Evolutionary conservation across 192 early-diverging fungal species (phyloP), one percentile per base, ranked within the genome.

Genomic region (Borealophlyctis nickersoniae): DNA sequence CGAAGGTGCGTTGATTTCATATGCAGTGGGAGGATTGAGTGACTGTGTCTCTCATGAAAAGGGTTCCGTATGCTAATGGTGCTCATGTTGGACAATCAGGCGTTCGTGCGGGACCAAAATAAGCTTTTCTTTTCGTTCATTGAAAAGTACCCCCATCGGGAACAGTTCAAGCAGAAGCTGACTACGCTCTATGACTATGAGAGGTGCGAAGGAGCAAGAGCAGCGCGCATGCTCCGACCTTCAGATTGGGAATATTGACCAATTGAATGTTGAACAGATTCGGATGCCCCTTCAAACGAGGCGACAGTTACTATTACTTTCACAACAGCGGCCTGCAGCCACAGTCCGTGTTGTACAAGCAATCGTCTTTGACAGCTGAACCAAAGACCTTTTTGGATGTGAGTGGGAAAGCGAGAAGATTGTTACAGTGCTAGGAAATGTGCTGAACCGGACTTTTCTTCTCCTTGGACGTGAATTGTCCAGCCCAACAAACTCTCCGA

Each of bases 101-200:
- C 67, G 2, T 90, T 87, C 72, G 80, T 88, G 19, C 69, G 85
- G n/a, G 80, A 70, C 13, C 88, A 90, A 62, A 82, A 80, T 66
- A 62, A 67, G 64, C 26, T 88, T 30, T 64, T 78, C 16, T 60
- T 57, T 48, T 69, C 76, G 34, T 81, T 66, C 52, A 52, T 89
- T 39, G 52, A 27, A 9, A 74, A 66, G 35, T 65, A 45, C 52
- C 53, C 67, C 29, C 35, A 63, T 22, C 32, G 72, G 13, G 67
- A 62, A 14, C 59, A 59, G 28, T 69, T 82, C 53, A 65, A 69
- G 35, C 30, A 65, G 13, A 69, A 65, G 50, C 67, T 88, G 28
- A 89, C 85, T 7, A 74, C 76, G 27, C 68, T 83, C 35, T 75
- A 54, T 63, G 73, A 90, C 52, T 88, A 83, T 58, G 84, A 85